Evolutionary conservation across 2,329 filamentous ascomycete species (phyloP).

Genomic region (Alternaria triticina): DNA sequence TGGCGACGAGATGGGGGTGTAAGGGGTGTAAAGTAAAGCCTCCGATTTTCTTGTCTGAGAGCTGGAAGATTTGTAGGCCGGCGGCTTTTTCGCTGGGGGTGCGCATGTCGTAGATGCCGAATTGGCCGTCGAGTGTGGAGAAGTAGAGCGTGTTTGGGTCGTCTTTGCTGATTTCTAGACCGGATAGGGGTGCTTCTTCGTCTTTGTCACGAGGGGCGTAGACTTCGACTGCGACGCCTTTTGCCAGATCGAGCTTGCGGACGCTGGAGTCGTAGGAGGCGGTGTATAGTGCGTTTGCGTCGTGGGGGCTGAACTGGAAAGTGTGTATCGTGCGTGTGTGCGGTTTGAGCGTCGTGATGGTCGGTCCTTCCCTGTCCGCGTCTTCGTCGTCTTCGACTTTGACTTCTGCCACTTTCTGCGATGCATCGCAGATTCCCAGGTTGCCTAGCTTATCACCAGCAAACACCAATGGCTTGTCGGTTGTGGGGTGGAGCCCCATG

Average conservation of each 20-base stretch:
- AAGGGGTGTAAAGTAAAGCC: conserved; percentile 86
- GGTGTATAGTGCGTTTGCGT: conserved; percentile 78
- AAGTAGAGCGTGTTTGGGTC: conserved; percentile 82
- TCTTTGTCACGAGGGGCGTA: conserved; percentile 75
- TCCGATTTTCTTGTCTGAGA: conserved; percentile 93
- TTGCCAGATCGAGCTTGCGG: conserved; percentile 72
- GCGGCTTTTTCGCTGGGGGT: conserved; percentile 59
- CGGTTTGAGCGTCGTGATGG: conserved; percentile 88
- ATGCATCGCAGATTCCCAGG: conserved; percentile 88
- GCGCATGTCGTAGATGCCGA: conserved; percentile 83
- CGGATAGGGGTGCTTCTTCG: conserved; percentile 80
- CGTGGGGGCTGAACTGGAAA: conserved; percentile 76
- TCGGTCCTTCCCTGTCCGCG: conserved; percentile 69
- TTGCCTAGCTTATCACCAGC: conserved; percentile 94
- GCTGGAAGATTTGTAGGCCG: conserved; percentile 68
- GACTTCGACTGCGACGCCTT: conserved; percentile 78
- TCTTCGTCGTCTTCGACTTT: conserved; percentile 68
- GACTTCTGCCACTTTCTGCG: conserved; percentile 65
- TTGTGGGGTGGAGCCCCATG: conserved; percentile 85
- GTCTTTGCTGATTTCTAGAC: conserved; percentile 76
- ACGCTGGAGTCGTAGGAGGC: conserved; percentile 87
- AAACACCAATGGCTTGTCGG: conserved; percentile 86
- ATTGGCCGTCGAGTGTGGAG: conserved; percentile 80
- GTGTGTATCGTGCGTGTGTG: conserved; percentile 88
- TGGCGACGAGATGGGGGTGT: conserved; percentile 82